Percentiles rank a stretch among this genome's conserved stretches.
Evolutionary conservation across 2,329 filamentous ascomycete species (phyloP).

Genomic region (Beauveria varroae): DNA sequence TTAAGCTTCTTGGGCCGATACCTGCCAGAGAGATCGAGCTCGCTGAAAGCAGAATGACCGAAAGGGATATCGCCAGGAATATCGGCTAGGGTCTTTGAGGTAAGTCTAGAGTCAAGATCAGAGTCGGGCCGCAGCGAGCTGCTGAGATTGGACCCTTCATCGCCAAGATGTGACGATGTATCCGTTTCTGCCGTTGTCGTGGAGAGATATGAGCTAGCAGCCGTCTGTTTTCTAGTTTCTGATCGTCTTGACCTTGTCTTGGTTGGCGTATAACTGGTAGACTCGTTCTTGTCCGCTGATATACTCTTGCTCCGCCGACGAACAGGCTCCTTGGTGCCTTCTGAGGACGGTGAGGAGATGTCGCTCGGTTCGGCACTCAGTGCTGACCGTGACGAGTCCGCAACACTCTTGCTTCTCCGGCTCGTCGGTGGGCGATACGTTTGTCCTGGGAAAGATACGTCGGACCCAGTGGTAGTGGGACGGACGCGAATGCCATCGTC

Average conservation of each 20-base stretch:
- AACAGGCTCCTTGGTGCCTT: slow-evolving; percentile 4
- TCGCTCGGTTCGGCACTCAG: neutral
- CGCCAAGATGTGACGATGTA: slow-evolving; percentile 22
- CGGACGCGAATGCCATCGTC: slow-evolving; percentile 15
- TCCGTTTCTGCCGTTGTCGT: slow-evolving; percentile 13
- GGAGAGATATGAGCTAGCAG: neutral
- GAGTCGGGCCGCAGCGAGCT: slow-evolving; percentile 21
- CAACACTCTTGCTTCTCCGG: slow-evolving; percentile 9
- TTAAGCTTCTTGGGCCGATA: slow-evolving; percentile 36
- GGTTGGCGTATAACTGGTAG: slow-evolving; percentile 32
- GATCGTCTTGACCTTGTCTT: slow-evolving; percentile 24
- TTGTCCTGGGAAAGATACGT: slow-evolving; percentile 15
- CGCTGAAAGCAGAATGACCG: slow-evolving; percentile 60
- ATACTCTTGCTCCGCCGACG: slow-evolving; percentile 6
- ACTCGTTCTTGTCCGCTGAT: slow-evolving; percentile 11
- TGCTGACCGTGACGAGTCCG: neutral
- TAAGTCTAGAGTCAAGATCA: slow-evolving; percentile 28
- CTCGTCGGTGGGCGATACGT: slow-evolving; percentile 9
- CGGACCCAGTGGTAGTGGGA: slow-evolving; percentile 14
- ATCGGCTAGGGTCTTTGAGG: slow-evolving; percentile 49
- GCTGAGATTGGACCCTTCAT: slow-evolving; percentile 22
- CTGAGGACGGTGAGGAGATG: slow-evolving; percentile 5
- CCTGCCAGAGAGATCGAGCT: slow-evolving; percentile 48
- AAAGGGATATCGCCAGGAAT: slow-evolving; percentile 51
- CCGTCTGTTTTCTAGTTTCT: slow-evolving; percentile 16